Evolutionary conservation across 192 early-diverging fungal genomes (phyloP).

Genomic region (Backusella morwellensis): DNA sequence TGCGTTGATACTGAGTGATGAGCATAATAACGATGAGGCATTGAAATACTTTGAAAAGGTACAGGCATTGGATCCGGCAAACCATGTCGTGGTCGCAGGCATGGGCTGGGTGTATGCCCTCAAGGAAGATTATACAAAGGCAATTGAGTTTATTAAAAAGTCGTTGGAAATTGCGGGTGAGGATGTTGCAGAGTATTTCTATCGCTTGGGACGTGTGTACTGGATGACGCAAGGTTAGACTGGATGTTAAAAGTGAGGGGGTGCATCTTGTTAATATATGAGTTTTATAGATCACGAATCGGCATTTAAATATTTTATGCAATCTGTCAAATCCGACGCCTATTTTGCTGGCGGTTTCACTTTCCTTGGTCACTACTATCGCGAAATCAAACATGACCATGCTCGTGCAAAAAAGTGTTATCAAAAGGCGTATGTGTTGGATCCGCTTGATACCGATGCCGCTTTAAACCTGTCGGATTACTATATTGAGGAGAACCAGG

Average conservation of each 20-base stretch:
- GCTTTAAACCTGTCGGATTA: slow-evolving; percentile 63
- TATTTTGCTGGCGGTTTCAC: slow-evolving; percentile 64
- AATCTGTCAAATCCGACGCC: slow-evolving; percentile 70
- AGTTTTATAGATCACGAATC: slow-evolving; percentile 48
- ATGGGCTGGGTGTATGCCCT: slow-evolving; percentile 64
- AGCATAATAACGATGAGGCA: slow-evolving; percentile 58
- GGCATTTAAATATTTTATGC: slow-evolving; percentile 67
- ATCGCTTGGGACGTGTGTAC: slow-evolving; percentile 68
- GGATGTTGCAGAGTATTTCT: slow-evolving; percentile 52
- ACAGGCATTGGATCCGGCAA: slow-evolving; percentile 41
- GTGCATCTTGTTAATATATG: slow-evolving; percentile 36
- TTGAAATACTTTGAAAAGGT: slow-evolving; percentile 53
- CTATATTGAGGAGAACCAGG: slow-evolving; percentile 48
- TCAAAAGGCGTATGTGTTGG: slow-evolving; percentile 71
- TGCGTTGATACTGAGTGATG: slow-evolving; percentile 51
- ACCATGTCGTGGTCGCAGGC: slow-evolving; percentile 59
- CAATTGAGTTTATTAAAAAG: slow-evolving; percentile 50
- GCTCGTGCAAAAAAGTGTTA: slow-evolving; percentile 80
- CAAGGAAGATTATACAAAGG: slow-evolving; percentile 50
- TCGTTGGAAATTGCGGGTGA: slow-evolving; percentile 50
- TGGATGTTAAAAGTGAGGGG: neutral
- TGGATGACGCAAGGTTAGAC: slow-evolving; percentile 72
- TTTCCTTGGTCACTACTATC: slow-evolving; percentile 82
- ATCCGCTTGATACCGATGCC: slow-evolving; percentile 65
- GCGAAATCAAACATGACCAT: slow-evolving; percentile 58